phyloP scores from a whole-genome alignment of 805 yeast genomes.

The Saturnispora serradocipensis region DNA sequence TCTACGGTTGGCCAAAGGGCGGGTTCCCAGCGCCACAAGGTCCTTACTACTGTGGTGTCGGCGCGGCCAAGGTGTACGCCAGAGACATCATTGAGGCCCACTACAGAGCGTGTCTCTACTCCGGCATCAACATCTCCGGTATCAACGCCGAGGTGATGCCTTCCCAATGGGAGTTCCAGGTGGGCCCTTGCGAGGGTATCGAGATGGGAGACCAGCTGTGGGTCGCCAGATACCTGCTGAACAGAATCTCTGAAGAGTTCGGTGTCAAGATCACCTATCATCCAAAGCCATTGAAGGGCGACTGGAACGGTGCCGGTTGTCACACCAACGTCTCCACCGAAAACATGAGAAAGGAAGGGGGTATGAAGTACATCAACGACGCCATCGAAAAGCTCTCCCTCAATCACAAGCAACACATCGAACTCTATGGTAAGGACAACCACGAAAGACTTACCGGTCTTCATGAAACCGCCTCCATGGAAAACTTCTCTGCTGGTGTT shows the following conservation, averaged over 20 bases:
- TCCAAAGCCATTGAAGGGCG: slow-evolving; percentile 98
- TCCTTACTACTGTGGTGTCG: slow-evolving; percentile 99
- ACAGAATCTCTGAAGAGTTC: slow-evolving; percentile 96
- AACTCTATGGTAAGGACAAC: slow-evolving; percentile 91
- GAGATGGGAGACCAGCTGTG: slow-evolving; percentile 96
- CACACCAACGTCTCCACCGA: slow-evolving; percentile 97
- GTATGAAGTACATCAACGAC: slow-evolving; percentile 86
- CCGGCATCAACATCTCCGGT: slow-evolving; percentile 89
- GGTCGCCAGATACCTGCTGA: slow-evolving; percentile 87
- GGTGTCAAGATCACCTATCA: slow-evolving; percentile 98
- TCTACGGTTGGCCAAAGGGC: slow-evolving; percentile 98
- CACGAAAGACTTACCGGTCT: slow-evolving; percentile 94
- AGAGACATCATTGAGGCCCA: slow-evolving; percentile 98
- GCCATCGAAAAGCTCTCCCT: slow-evolving; percentile 89
- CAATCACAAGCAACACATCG: slow-evolving; percentile 96
- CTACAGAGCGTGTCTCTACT: slow-evolving; percentile 93
- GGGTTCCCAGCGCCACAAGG: slow-evolving; percentile 99
- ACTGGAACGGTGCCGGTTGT: slow-evolving; percentile 99
- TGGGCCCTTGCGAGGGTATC: slow-evolving; percentile 95
- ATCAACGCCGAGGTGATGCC: slow-evolving; percentile 99
- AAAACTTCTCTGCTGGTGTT: slow-evolving; percentile 88
- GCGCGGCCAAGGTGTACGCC: slow-evolving; percentile 96
- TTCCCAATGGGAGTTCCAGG: slow-evolving; percentile 99
- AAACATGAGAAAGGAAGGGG: slow-evolving; percentile 89
- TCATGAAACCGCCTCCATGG: slow-evolving; percentile 96